A percentile compares a stretch with the other conserved stretches of the same genome.
Evolutionary conservation across 257 asterid species (phyloP).

Genomic region (Scutellaria galericulata): DNA sequence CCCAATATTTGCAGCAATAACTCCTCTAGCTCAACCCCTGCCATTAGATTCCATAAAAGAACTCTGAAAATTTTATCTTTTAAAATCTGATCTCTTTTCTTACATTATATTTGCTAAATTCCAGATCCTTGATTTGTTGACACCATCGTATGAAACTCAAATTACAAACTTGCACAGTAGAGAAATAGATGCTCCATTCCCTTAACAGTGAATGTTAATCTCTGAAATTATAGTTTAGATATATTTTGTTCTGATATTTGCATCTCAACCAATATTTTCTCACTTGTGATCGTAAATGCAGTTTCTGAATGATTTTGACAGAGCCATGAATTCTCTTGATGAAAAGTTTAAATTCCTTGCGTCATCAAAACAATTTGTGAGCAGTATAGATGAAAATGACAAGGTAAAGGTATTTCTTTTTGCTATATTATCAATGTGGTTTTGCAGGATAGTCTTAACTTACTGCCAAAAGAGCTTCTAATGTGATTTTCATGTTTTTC

Average conservation of each 20-base stretch:
- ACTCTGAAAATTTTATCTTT: constrained; percentile 22
- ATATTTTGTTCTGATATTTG: constrained; percentile 18
- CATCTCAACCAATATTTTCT: constrained; percentile 29
- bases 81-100: constrained; percentile 14
- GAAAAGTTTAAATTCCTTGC: constrained; percentile 77
- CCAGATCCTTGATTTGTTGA: constrained; percentile 7
- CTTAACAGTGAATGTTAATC: not conserved
- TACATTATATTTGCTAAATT: not conserved
- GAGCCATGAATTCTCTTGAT: constrained; percentile 89
- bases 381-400: constrained; percentile 70
- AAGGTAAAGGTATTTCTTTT: constrained; percentile 59
- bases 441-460: constrained; percentile 29
- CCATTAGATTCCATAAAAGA: constrained; percentile 3
- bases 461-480: not conserved
- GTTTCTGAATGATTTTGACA: constrained; percentile 93
- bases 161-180: constrained; percentile 7
- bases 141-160: constrained; percentile 19
- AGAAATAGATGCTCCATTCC: not conserved
- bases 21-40: constrained; percentile 20
- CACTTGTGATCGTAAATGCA: constrained; percentile 54
- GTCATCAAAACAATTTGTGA: constrained; percentile 75
- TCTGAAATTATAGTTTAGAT: constrained; percentile 16
- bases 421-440: not conserved
- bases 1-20: constrained; percentile 10
- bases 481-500: not conserved